Evolutionary conservation across 768 basidiomycete genomes (phyloP).

Genomic region (Termitomyces sp.): DNA sequence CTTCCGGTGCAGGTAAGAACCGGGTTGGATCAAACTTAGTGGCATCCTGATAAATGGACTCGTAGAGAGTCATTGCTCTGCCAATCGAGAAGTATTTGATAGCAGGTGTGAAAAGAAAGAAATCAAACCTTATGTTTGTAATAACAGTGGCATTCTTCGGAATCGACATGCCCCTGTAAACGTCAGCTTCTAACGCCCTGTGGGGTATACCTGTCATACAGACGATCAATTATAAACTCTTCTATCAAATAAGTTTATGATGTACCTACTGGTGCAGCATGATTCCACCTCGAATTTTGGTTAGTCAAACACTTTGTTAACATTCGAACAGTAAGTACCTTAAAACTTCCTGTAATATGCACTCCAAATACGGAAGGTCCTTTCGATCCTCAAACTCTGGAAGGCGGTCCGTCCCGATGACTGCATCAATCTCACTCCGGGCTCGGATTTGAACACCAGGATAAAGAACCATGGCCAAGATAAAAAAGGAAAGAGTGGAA

Average conservation of each 20-base stretch:
- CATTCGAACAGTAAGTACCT: slow-evolving; percentile 1
- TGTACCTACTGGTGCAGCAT: slow-evolving; percentile 16
- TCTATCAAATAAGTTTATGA: neutral
- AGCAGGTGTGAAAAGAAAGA: neutral
- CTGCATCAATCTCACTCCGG: slow-evolving; percentile 32
- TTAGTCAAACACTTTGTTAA: neutral
- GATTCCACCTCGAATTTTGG: slow-evolving; percentile 12
- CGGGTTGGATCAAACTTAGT: slow-evolving; percentile 34
- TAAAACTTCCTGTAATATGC: slow-evolving; percentile 22
- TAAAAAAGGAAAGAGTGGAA: slow-evolving; percentile 22
- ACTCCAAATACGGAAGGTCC: slow-evolving; percentile 29
- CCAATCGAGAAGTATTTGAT: neutral
- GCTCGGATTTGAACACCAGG: slow-evolving; percentile 29
- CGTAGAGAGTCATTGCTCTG: slow-evolving; percentile 35
- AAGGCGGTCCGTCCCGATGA: slow-evolving; percentile 27
- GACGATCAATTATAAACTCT: neutral
- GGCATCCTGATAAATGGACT: slow-evolving; percentile 29
- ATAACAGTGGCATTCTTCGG: slow-evolving; percentile 26
- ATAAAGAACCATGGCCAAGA: slow-evolving; percentile 32
- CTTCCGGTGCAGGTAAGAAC: slow-evolving; percentile 20
- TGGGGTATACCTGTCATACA: neutral
- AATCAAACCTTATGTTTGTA: slow-evolving; percentile 31
- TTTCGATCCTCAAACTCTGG: slow-evolving; percentile 25
- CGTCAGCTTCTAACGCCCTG: neutral
- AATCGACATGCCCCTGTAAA: too few species aligned